Percentiles rank a stretch among this genome's conserved stretches.
These are phyloP conservation scores for Aspergillus leporis DNA, from an alignment of 495 filamentous ascomycete genomes.

Conservation along the genomic window DNA sequence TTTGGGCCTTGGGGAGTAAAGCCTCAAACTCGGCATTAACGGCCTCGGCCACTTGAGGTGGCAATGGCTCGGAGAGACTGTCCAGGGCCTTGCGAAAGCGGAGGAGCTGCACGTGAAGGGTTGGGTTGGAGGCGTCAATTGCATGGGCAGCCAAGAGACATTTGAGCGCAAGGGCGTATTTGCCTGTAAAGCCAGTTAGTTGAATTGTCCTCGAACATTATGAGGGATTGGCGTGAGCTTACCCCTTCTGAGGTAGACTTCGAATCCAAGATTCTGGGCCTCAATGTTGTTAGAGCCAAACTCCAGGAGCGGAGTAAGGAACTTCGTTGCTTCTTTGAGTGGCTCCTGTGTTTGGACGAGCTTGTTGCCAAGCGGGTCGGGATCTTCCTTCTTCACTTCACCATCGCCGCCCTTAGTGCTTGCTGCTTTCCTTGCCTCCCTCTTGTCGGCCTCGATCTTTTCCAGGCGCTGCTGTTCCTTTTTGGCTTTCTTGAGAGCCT, in stretches of 20 bases:
- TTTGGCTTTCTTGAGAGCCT: constrained; percentile 91
- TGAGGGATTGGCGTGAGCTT: constrained; percentile 37
- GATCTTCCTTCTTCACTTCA: constrained; percentile 75
- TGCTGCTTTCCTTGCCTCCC: constrained; percentile 57
- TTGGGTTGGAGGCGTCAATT: constrained; percentile 71
- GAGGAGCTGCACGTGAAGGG: constrained; percentile 72
- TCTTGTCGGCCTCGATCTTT: constrained; percentile 78
- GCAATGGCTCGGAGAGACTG: constrained; percentile 52
- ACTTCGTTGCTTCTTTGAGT: constrained; percentile 84
- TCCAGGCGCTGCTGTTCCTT: constrained; percentile 85
- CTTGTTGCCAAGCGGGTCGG: constrained; percentile 79
- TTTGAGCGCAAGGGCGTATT: constrained; percentile 80
- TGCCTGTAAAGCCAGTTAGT: constrained; percentile 56
- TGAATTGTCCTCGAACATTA: neutral
- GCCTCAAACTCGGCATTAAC: constrained; percentile 64
- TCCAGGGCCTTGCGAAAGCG: constrained; percentile 67
- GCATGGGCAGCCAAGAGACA: constrained; percentile 73
- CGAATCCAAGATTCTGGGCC: constrained; percentile 81
- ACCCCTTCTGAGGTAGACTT: constrained; percentile 81
- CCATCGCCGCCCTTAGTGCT: constrained; percentile 53
- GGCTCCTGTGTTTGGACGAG: constrained; percentile 79
- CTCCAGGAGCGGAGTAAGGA: constrained; percentile 76
- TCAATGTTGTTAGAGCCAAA: constrained; percentile 80
- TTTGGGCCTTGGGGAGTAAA: constrained; percentile 54
- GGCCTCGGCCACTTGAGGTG: constrained; percentile 61